Evolutionary conservation across 1,139 yeast species (phyloP), one percentile per base, ranked within the genome.

Genomic region (Entelexis paramagnoliae): DNA sequence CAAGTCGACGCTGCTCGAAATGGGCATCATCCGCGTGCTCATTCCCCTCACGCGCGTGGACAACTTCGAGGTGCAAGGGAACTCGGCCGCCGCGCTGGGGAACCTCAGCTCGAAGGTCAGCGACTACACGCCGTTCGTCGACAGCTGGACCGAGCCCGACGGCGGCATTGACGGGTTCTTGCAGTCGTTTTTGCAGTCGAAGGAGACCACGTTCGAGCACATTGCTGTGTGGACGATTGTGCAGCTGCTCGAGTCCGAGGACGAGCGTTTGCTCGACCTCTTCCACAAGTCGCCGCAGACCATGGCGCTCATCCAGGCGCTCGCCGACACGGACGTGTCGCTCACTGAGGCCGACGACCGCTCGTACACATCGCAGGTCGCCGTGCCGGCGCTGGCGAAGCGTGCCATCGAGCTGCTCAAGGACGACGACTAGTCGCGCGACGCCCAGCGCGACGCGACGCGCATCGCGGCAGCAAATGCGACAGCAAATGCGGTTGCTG

Each of bases 1-100:
- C 62, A 93, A 91, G 70, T 79, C 84, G 52, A 83, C 84, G 63
- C 75, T 93, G 63, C 78, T 91, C 59, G 86, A 86, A 57, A 76
- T 89, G 61, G 91, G 88, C 51, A 83, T 93, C 49, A 78, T 89
- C 58, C 91, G 86, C 62, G 96, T 88, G 40, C 77, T 91, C 58
- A 83, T 91, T 58, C 97, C 97, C 24, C 76, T 93, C 66, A 91
- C 98, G 3, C 81, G 80, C 61, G 83, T 94, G 47, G 78, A 78
- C 56, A 88, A 89, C 65, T 86, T 91, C 56, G 98, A 91, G 69
- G 97, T 91, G 17, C 93, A 96, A 68, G 99, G 99, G 52, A 91
- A 93, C 67, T 85, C 96, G 4, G 98, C 97, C 20, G 98, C 98
- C 30, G 98, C 99, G 1, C 76, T 91, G 60, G 99, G 98, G 20